These are phyloP conservation scores for Mycena galopus DNA, from an alignment of 768 basidiomycete species.

Conservation along the genomic window DNA sequence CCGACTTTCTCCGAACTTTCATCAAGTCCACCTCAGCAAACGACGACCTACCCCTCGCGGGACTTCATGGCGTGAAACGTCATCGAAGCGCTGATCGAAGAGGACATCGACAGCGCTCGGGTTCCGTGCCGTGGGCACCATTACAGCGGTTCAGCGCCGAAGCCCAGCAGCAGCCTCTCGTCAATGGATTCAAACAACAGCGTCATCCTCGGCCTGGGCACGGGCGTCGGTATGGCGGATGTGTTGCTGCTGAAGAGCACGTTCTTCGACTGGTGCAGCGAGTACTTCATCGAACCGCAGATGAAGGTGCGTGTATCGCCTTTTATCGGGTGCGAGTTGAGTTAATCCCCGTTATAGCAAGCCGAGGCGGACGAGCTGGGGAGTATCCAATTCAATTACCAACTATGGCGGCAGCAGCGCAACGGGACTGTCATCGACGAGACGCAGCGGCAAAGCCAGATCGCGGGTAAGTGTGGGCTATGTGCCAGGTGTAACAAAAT, in stretches of 20 bases:
- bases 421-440: constrained; percentile 85
- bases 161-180: constrained; percentile 83
- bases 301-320: constrained; percentile 81
- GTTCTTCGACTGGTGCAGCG: constrained; percentile 96
- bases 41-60: too few species aligned
- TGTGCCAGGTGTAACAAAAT: not conserved
- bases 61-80: constrained; percentile 83
- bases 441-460: constrained; percentile 76
- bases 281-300: constrained; percentile 98
- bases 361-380: constrained; percentile 97
- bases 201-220: constrained; percentile 82
- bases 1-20: too few species aligned
- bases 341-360: constrained; percentile 65
- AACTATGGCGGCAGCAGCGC: constrained; percentile 92
- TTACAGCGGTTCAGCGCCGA: constrained; percentile 62
- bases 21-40: too few species aligned
- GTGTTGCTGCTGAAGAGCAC: constrained; percentile 90
- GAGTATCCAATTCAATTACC: constrained; percentile 92
- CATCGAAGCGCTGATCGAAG: constrained; percentile 91
- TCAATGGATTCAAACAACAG: constrained; percentile 82
- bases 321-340: constrained; percentile 8
- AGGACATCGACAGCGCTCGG: constrained; percentile 83
- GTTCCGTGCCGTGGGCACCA: constrained; percentile 56
- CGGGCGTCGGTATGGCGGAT: constrained; percentile 85
- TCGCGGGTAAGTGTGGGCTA: constrained; percentile 71